A percentile compares a stretch with the other conserved stretches of the same genome.
Conservation (phyloP, 2,329 filamentous ascomycete species). For the Fusarium siculi region DNA sequence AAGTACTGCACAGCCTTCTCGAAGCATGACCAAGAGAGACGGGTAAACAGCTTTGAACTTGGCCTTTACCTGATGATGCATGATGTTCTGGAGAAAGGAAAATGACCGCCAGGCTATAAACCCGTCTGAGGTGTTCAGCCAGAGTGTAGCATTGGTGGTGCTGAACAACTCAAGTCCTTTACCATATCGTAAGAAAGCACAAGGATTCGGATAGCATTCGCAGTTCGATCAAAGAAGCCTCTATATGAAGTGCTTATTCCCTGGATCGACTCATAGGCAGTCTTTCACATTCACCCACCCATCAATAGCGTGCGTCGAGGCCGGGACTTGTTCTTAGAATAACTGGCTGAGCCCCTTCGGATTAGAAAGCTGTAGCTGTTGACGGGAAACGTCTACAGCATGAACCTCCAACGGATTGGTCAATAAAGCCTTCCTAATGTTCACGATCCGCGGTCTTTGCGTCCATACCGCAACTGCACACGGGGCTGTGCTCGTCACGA, state of each 20-base stretch:
- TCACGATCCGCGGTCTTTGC: not conserved
- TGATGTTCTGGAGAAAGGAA: too few relatives aligned
- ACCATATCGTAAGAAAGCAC: not conserved
- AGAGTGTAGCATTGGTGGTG: not conserved
- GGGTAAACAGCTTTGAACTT: fast-evolving
- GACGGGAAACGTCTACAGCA: fast-evolving
- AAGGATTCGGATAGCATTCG: fast-evolving
- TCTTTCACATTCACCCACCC: fast-evolving
- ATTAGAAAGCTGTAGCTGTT: not conserved
- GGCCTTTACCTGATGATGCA: too few relatives aligned
- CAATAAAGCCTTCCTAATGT: not conserved
- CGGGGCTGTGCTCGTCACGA: too few relatives aligned
- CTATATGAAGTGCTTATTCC: not conserved
- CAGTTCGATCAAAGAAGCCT: fast-evolving
- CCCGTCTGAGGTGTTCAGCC: not conserved
- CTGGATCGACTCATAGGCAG: fast-evolving
- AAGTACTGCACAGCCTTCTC: fast-evolving
- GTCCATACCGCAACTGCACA: not conserved
- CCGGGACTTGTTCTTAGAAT: fast-evolving
- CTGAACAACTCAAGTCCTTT: not conserved
- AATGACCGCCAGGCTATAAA: not conserved
- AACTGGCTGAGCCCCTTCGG: not conserved
- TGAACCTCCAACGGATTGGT: fast-evolving
- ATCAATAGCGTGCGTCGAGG: not conserved
- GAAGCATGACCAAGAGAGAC: not conserved